Conservation (phyloP, 108 stramenopile genomes). For the Cyclotella baltica region DNA sequence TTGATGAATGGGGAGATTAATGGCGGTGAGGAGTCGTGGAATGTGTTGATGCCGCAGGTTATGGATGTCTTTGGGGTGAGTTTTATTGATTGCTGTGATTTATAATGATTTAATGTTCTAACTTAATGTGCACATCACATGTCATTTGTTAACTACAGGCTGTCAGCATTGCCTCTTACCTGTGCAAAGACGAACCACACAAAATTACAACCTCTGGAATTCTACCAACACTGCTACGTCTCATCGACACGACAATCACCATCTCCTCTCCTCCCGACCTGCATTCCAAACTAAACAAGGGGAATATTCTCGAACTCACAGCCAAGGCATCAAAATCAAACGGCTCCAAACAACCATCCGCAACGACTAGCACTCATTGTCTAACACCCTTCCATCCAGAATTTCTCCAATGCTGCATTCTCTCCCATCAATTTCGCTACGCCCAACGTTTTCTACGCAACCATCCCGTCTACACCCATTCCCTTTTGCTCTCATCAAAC, state of each 20-base stretch:
- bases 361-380: not conserved
- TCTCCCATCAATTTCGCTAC: constrained; percentile 65
- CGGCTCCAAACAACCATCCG: too few species aligned
- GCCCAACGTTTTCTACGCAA: constrained; percentile 43
- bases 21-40: constrained; percentile 15
- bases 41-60: constrained; percentile 14
- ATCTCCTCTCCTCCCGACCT: not conserved
- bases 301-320: not conserved
- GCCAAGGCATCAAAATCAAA: not conserved
- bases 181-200: constrained; percentile 21
- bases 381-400: constrained; percentile 57
- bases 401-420: constrained; percentile 61
- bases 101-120: not conserved
- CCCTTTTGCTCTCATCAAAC: constrained; percentile 2
- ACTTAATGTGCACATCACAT: not conserved
- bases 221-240: constrained; percentile 44
- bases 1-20: not conserved
- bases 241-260: constrained; percentile 32
- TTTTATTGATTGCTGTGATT: constrained; percentile 1
- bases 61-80: constrained; percentile 5
- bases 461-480: constrained; percentile 18
- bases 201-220: constrained; percentile 60
- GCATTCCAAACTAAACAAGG: not conserved
- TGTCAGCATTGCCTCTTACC: constrained; percentile 27
- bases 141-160: constrained; percentile 15